Base-by-base conservation (phyloP, 352 stramenopile genomes). In the Elongisporangium anandrum region DNA sequence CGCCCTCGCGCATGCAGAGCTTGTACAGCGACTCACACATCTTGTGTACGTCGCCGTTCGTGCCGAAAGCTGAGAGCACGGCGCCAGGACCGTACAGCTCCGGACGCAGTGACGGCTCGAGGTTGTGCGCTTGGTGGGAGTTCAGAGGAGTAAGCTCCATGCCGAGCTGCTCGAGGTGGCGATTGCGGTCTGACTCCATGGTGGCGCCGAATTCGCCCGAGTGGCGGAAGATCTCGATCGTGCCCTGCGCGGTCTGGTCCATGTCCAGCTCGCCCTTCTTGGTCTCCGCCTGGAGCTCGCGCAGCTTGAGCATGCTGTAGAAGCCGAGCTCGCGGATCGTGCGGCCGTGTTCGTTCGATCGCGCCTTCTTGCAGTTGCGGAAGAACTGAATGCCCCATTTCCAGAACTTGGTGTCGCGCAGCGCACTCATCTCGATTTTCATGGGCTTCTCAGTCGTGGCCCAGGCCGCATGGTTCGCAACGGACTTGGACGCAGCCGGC, bases 31-130 rank as follows among this genome's bases (percentile, higher is more conserved):
- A 87, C 58, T 89, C 69, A 59, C 86, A 95, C 77, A 92, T 92
- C 72, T 95, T 95, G 73, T 95, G 83, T 54, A 95, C 84, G 62
- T 95, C 86, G 52, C 86, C 86, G 68, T 86, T 95, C 12, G 86
- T 94, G 17, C 84, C 86, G 54, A 90, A 92, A 3, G 84, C 77
- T 22, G 82, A 94, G 48, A 93, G 81, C 50, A 95, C 70, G 0
- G 84, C 86, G 12, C 86, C 86, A 0, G 84, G 65, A 4, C 70
- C 62, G 52, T 85, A 90, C 59, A 95, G 72, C 23, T 82, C 78
- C 0, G 65, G 63, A 0, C 75, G 72, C 24, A 95, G 52, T 2
- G 81, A 68, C 19, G 86, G 80, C 56, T 95, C 86, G 41, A 94
- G 65, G 58, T 90, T 79, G 26, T 73, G 64, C 49, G 84, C 86